These are phyloP conservation scores for Alternaria infectoria DNA, from an alignment of 2,329 filamentous ascomycete species.

Conservation along the genomic window DNA sequence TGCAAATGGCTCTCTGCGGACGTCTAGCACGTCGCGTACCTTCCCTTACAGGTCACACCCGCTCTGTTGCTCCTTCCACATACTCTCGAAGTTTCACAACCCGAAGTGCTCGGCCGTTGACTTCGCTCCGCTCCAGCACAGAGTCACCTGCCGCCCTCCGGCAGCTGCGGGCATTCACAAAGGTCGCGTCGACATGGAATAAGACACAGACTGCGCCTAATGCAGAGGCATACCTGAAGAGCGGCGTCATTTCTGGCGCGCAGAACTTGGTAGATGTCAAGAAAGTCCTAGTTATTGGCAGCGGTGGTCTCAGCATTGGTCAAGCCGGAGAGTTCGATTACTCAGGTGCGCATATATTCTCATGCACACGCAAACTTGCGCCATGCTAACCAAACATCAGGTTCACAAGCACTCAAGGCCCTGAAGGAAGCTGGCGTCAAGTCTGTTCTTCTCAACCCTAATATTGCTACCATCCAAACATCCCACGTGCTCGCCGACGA, in stretches of 20 bases:
- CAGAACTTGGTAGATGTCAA: constrained; percentile 85
- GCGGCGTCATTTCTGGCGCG: constrained; percentile 80
- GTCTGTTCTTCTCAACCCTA: constrained; percentile 95
- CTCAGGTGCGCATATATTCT: constrained; percentile 68
- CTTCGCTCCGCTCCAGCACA: constrained; percentile 35
- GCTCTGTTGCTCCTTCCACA: constrained; percentile 36
- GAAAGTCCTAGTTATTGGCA: constrained; percentile 96
- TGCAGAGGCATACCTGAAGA: constrained; percentile 86
- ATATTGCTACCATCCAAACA: constrained; percentile 98
- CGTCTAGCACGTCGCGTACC: constrained; percentile 51
- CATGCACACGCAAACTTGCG: background rate
- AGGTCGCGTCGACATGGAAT: constrained; percentile 42
- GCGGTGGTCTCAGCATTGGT: constrained; percentile 93
- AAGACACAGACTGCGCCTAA: constrained; percentile 74
- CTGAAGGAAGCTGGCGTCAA: constrained; percentile 92
- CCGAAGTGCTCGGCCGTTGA: constrained; percentile 40
- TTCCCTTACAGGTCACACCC: constrained; percentile 42
- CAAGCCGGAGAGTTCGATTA: constrained; percentile 99
- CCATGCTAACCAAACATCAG: constrained; percentile 55
- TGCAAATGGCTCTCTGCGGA: constrained; percentile 50
- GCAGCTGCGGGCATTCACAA: constrained; percentile 49
- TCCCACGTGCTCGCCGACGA: constrained; percentile 95
- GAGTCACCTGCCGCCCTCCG: constrained; percentile 42
- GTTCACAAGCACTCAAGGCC: constrained; percentile 94
- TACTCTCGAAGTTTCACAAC: constrained; percentile 42